Base-by-base conservation (phyloP, 305 asterid genomes). In the Plantago coronopus region DNA sequence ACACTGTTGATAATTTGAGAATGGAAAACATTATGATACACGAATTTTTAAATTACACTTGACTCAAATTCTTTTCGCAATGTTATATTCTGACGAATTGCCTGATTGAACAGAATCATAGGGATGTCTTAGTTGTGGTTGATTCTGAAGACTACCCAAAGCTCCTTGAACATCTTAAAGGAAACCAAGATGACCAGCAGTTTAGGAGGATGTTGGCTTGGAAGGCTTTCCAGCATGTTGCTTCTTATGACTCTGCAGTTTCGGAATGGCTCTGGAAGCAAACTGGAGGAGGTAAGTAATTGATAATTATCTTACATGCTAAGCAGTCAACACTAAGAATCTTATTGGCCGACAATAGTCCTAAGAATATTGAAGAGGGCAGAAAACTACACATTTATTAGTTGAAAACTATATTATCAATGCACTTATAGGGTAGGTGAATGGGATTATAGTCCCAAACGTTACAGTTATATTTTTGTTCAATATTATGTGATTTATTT, bases 201-300 rank as follows among this genome's bases (percentile, higher is more conserved):
- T 87, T 93, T 61, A 78, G 91, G 34, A 86, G 74, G 79, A 75
- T 53, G 76, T 76, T 93, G 62, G 98, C 97, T 61, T 87, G 96
- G 91, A 93, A 93, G 76, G 97, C 98, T 69, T 93, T 93, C 79
- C 88, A 83, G 74, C 97, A 93, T 69, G 90, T 83, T 59, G 97
- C 97, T 79, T 86, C 95, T 18, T 93, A 89, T 73, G 98, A 93
- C 69, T 83, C 98, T 62, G 98, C 98, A 72, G 97, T 93, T 71
- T 89, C 98, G 37, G 96, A 93, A 64, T 93, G 98, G 97, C 66
- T 93, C 72, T 89, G 97, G 96, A 88, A 88, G 81, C 95, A 87
- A 72, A 82, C 89, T 54, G 83, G 72, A 13, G 91, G 74, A 80
- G 95, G 98, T 88, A 77, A 34, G 13, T 15, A 22, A 46, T 71